phyloP scores from a whole-genome alignment of 805 yeast genomes.

The Yarrowia porcina region DNA sequence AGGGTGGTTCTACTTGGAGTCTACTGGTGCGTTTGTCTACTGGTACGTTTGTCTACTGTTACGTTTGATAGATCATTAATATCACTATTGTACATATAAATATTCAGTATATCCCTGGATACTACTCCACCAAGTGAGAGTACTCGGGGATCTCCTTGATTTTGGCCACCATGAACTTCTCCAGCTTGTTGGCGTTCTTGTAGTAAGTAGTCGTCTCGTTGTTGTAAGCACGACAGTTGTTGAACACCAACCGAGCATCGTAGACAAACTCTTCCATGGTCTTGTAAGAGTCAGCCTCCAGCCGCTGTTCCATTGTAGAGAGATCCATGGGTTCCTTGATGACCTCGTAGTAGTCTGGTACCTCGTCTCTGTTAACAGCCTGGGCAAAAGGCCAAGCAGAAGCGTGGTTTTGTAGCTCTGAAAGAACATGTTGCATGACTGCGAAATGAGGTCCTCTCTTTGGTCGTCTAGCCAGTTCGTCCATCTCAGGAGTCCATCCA shows the following conservation, averaged over 20 bases:
- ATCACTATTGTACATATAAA: constrained; percentile 25
- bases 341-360: constrained; percentile 92
- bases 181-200: constrained; percentile 91
- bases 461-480: constrained; percentile 90
- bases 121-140: constrained; percentile 67
- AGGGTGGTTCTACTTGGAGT: no score
- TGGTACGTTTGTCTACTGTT: no score
- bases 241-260: constrained; percentile 81
- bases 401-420: constrained; percentile 90
- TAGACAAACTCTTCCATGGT: constrained; percentile 87
- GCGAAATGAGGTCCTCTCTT: constrained; percentile 93
- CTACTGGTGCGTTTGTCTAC: no score
- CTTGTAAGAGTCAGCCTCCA: constrained; percentile 88
- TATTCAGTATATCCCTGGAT: not conserved
- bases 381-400: constrained; percentile 97
- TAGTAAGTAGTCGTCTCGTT: constrained; percentile 92
- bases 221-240: constrained; percentile 89
- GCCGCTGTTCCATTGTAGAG: constrained; percentile 88
- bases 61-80: no score
- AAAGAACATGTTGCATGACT: constrained; percentile 80
- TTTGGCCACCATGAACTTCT: constrained; percentile 78
- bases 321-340: constrained; percentile 98
- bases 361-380: constrained; percentile 91
- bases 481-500: constrained; percentile 99
- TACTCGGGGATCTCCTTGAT: constrained; percentile 91